phyloP scores from a whole-genome alignment of 768 basidiomycete species.

The Macrolepiota fuliginosa region DNA sequence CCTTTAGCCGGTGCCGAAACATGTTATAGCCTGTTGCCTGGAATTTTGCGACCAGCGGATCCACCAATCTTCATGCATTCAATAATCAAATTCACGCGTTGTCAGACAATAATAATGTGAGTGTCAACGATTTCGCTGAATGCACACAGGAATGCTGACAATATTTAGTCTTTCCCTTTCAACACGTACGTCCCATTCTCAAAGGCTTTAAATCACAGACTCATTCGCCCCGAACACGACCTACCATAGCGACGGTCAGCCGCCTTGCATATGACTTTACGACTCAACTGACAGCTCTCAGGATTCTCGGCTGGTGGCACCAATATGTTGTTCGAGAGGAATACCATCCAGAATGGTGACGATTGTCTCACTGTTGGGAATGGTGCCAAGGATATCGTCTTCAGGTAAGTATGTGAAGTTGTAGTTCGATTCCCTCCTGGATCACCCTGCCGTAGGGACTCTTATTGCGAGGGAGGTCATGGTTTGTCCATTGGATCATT shows the following conservation, averaged over 20 bases:
- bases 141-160: background rate
- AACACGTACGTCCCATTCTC: conserved; percentile 45
- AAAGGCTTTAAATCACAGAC: background rate
- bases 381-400: conserved; percentile 54
- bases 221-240: background rate
- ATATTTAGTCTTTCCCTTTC: conserved; percentile 50
- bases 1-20: background rate
- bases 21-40: conserved; percentile 50
- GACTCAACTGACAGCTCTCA: conserved; percentile 1
- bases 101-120: conserved; percentile 39
- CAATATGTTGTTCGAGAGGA: conserved; percentile 57
- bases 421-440: background rate
- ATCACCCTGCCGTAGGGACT: conserved; percentile 30
- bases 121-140: background rate
- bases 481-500: conserved; percentile 59
- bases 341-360: conserved; percentile 56
- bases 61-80: conserved; percentile 47
- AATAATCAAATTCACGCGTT: conserved; percentile 55
- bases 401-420: conserved; percentile 27
- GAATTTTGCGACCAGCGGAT: conserved; percentile 54
- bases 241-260: conserved; percentile 34
- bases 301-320: conserved; percentile 57
- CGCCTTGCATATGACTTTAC: background rate
- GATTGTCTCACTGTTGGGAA: conserved; percentile 60
- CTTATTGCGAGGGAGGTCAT: conserved; percentile 56